Conservation (phyloP, 441 rosid species). For the Isatis lusitanica region DNA sequence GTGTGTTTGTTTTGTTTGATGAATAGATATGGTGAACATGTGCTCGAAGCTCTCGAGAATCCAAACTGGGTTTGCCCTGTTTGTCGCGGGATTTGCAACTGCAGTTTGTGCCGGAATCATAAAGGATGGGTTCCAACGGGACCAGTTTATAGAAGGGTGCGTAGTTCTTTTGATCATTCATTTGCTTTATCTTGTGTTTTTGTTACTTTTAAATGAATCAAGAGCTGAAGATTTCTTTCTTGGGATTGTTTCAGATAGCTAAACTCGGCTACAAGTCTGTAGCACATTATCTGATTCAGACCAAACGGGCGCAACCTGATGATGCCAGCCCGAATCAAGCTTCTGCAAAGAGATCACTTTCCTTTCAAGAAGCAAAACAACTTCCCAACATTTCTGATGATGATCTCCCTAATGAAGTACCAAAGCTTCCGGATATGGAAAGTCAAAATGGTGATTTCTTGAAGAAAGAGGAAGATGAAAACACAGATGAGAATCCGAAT, state of each 20-base stretch:
- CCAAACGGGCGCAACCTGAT: conserved; percentile 35
- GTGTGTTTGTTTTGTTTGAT: neutral
- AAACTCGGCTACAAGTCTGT: conserved; percentile 82
- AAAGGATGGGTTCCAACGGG: conserved; percentile 95
- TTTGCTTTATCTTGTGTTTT: neutral
- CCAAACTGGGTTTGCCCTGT: conserved; percentile 81
- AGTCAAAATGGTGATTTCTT: conserved; percentile 5
- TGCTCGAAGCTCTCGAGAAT: conserved; percentile 78
- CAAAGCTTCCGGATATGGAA: conserved; percentile 20
- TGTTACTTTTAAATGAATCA: neutral
- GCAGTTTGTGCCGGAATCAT: conserved; percentile 78
- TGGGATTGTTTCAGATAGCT: conserved; percentile 46
- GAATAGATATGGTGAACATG: conserved; percentile 87
- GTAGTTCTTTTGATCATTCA: neutral
- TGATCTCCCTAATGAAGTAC: conserved; percentile 16
- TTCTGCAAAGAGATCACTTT: conserved; percentile 69
- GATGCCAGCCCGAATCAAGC: conserved; percentile 41
- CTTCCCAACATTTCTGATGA: conserved; percentile 9
- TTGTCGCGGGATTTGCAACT: conserved; percentile 91
- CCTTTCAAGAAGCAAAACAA: conserved; percentile 45
- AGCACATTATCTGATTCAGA: conserved; percentile 87
- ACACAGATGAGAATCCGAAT: conserved; percentile 9
- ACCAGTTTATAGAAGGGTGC: conserved; percentile 62
- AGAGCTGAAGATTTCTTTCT: conserved; percentile 23
- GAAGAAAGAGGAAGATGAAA: conserved; percentile 28